Evolutionary conservation across 148 eudicot genomes (phyloP), one percentile per base, ranked within the genome.

Genomic region (Chenopodium album): DNA sequence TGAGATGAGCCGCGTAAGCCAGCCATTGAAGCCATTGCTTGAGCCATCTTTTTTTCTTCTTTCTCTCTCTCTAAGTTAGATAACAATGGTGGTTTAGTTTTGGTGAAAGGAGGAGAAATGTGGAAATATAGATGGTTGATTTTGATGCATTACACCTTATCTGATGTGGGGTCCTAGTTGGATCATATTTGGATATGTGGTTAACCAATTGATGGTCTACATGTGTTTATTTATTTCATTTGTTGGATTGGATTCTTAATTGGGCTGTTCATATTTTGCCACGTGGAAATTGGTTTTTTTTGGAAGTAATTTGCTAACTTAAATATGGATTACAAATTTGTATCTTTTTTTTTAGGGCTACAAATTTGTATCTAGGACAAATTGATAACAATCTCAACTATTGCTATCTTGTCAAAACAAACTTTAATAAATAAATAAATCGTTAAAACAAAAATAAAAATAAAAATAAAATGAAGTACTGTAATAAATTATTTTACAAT

Each of bases 21-120:
- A 70, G 91, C 85, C 93, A 93, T 92, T 82, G 97, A 95, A 82
- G 98, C 96, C 93, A 92, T 88, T 41, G 92, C 88, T 86, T 94
- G 97, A 83, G 95, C 96, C 93, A 93, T 92, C 20, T 34, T 75
- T 76, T 60, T n/a, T 76, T 19, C 22, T 14, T 14, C 47, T 62
- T 31, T 31, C 1, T 31, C 26, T 60, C 1, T 50, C 17, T 56
- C 7, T 52, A 26, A 31, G 19, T 37, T 29, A 7, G 13, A 71
- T 63, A 46, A 8, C 76, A 34, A 46, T 31, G 44, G 46, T 20
- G 72, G 29, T 59, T 37, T 69, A 31, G 14, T 11, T 41, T 34
- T 29, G 9, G 64, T 22, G 34, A 14, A 44, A 22, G 17, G 29
- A 65, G 52, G 71, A 81, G 75, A 68, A 73, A 75, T 77, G 48